These are phyloP conservation scores for Lindgomyces ingoldianus DNA, from an alignment of 495 filamentous ascomycete genomes.

Conservation along the genomic window DNA sequence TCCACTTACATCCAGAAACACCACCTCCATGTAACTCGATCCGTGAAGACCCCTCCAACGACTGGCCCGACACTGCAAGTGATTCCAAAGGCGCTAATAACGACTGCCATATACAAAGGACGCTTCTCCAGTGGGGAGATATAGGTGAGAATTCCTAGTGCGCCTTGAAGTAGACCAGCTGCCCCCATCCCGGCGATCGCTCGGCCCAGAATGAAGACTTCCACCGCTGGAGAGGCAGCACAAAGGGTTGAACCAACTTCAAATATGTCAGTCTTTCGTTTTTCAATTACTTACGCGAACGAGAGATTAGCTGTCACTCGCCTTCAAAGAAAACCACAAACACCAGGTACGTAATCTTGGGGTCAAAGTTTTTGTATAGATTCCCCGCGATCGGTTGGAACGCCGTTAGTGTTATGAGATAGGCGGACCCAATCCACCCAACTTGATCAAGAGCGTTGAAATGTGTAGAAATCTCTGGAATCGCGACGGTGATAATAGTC, in stretches of 20 bases:
- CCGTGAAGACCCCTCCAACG: slow-evolving; percentile 35
- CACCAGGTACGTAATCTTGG: slow-evolving; percentile 3
- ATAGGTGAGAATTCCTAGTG: slow-evolving; percentile 5
- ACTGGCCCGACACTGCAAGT: slow-evolving; percentile 34
- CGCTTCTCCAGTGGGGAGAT: slow-evolving; percentile 4
- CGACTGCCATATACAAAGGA: slow-evolving; percentile 14
- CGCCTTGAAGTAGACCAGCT: slow-evolving; percentile 2
- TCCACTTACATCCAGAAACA: slow-evolving; percentile 18
- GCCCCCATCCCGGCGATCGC: slow-evolving; percentile 7
- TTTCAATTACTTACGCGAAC: neutral
- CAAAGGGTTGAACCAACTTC: slow-evolving; percentile 23
- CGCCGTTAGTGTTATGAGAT: slow-evolving; percentile 56
- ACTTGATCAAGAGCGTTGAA: slow-evolving; percentile 52
- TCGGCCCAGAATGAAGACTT: slow-evolving; percentile 9
- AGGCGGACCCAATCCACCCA: slow-evolving; percentile 56
- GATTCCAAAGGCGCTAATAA: slow-evolving; percentile 39
- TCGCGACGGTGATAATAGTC: slow-evolving; percentile 16
- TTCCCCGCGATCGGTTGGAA: slow-evolving; percentile 58
- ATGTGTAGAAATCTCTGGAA: slow-evolving; percentile 55
- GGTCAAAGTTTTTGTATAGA: slow-evolving; percentile 47
- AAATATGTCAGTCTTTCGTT: neutral
- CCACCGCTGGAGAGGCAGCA: neutral
- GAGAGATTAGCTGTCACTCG: neutral
- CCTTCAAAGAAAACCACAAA: slow-evolving; percentile 47
- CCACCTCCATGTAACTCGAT: slow-evolving; percentile 32